A percentile compares a stretch with the other conserved stretches of the same genome.
These are phyloP conservation scores for Bipolaris victoriae DNA, from an alignment of 2,329 filamentous ascomycete species.

Conservation along the genomic window DNA sequence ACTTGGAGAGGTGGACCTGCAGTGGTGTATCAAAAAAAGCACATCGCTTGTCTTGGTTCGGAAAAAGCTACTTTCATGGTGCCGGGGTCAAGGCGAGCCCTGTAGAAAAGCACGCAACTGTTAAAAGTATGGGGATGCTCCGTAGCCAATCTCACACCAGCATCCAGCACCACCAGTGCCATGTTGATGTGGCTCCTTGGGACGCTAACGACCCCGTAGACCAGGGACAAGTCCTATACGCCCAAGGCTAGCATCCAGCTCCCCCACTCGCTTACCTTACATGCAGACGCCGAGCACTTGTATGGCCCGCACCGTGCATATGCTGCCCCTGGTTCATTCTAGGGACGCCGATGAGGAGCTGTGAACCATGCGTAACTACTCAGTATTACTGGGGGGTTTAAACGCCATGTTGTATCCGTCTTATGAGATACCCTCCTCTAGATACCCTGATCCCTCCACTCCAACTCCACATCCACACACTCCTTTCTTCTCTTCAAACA, in stretches of 20 bases:
- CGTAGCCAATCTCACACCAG: neutral
- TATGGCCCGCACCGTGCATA: conserved; percentile 3
- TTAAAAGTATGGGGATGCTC: neutral
- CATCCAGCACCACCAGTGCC: conserved; percentile 1
- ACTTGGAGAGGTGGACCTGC: neutral
- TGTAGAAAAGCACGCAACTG: conserved; percentile 6
- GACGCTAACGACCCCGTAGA: conserved; percentile 9
- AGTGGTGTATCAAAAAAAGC: neutral
- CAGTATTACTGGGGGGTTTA: conserved; percentile 14
- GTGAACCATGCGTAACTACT: conserved; percentile 9
- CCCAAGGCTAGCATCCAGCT: conserved; percentile 4
- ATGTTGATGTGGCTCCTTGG: neutral
- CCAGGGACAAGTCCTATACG: conserved; percentile 3
- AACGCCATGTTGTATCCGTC: conserved; percentile 12
- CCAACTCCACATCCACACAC: conserved; percentile 9
- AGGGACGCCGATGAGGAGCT: conserved; percentile 17
- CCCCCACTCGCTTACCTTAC: conserved; percentile 13
- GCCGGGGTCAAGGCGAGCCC: neutral
- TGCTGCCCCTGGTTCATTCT: conserved; percentile 12
- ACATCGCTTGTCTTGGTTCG: neutral
- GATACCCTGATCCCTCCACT: conserved; percentile 5
- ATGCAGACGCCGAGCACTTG: conserved; percentile 2
- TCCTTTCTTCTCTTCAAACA: conserved; percentile 11
- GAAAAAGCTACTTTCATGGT: neutral
- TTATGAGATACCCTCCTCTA: conserved; percentile 12